Conservation (phyloP, 345 rosid species). For the Gossypium herbaceum region DNA sequence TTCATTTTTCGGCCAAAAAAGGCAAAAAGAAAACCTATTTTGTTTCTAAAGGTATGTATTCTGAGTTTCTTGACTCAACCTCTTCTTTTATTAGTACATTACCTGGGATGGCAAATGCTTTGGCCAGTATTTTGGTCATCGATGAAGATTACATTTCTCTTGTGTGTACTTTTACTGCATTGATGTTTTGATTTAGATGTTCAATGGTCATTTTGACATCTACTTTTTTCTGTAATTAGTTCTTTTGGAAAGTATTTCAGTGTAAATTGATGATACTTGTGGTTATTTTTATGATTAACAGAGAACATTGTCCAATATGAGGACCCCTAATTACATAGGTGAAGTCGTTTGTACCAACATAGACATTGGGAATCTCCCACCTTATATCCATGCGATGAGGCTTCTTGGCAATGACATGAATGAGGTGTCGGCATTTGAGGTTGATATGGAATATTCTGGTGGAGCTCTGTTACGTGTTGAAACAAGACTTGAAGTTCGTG, state of each 20-base stretch:
- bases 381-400: conserved; percentile 1
- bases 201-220: background rate
- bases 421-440: conserved; percentile 72
- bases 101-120: background rate
- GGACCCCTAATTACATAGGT: conserved; percentile 81
- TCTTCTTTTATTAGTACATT: background rate
- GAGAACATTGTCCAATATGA: conserved; percentile 80
- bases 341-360: conserved; percentile 64
- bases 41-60: background rate
- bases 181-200: background rate
- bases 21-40: background rate
- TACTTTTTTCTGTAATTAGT: background rate
- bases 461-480: conserved; percentile 59
- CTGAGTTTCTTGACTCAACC: background rate
- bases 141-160: background rate
- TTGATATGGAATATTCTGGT: conserved; percentile 81
- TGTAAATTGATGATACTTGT: background rate
- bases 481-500: conserved; percentile 73
- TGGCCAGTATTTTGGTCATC: background rate
- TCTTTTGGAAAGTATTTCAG: background rate
- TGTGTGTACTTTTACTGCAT: background rate
- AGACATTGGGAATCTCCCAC: conserved; percentile 50
- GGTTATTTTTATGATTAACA: conserved; percentile 28
- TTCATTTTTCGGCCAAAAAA: background rate
- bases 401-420: background rate